These are phyloP conservation scores for Yarrowia phangngaensis DNA, from an alignment of 805 yeast species.

Conservation along the genomic window DNA sequence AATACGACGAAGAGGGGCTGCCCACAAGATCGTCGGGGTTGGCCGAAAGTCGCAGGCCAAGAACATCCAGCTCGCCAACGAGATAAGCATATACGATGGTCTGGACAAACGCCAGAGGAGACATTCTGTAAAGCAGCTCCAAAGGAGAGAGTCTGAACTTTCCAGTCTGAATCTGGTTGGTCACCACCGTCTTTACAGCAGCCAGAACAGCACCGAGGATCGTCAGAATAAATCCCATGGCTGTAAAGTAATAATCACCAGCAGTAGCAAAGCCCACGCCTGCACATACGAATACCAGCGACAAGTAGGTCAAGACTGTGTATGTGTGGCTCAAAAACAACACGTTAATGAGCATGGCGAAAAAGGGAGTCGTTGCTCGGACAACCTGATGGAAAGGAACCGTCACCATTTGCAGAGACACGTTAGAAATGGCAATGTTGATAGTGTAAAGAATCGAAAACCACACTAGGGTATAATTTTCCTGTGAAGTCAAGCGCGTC, in stretches of 20 bases:
- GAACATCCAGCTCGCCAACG: constrained; percentile 33
- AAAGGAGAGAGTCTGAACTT: constrained; percentile 33
- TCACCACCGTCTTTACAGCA: constrained; percentile 36
- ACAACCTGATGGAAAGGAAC: constrained; percentile 37
- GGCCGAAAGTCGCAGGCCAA: constrained; percentile 27
- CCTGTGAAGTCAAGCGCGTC: constrained; percentile 33
- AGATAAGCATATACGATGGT: constrained; percentile 33
- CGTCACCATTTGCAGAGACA: constrained; percentile 35
- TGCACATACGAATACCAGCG: constrained; percentile 34
- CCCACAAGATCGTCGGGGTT: constrained; percentile 6
- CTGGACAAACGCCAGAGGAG: constrained; percentile 35
- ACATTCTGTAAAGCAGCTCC: constrained; percentile 36
- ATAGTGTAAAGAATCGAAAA: constrained; percentile 35
- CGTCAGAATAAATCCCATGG: constrained; percentile 35
- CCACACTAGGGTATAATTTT: constrained; percentile 32
- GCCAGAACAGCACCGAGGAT: constrained; percentile 35
- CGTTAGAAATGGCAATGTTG: constrained; percentile 36
- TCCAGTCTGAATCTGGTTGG: constrained; percentile 36
- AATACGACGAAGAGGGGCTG: neutral
- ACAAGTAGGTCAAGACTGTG: constrained; percentile 33
- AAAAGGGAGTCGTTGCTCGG: constrained; percentile 36
- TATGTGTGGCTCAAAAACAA: constrained; percentile 33
- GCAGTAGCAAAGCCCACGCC: constrained; percentile 36
- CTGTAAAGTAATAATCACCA: constrained; percentile 35
- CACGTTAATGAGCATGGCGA: constrained; percentile 35